A percentile compares a stretch with the other conserved stretches of the same genome.
Conservation (phyloP, 2,329 filamentous ascomycete species). For the Teratosphaeria zuluensis region DNA sequence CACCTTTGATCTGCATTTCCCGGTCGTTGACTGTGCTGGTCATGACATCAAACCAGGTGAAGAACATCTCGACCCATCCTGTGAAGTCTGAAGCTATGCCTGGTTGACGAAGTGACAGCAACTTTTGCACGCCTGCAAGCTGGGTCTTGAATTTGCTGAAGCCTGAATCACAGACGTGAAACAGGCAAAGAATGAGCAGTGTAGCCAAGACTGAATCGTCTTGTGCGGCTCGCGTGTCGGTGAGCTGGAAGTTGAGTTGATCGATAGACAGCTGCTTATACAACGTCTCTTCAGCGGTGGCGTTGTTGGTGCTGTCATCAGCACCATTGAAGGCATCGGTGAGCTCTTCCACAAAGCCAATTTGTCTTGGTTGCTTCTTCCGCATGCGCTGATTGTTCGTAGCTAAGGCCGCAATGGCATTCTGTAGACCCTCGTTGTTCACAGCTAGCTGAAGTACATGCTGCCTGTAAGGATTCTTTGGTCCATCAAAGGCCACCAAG, state of each 20-base stretch:
- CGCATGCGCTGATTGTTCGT: slow-evolving; percentile 88
- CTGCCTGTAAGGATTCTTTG: slow-evolving; percentile 74
- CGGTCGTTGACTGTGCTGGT: slow-evolving; percentile 86
- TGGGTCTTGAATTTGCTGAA: slow-evolving; percentile 90
- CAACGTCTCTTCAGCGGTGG: slow-evolving; percentile 66
- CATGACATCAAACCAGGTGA: slow-evolving; percentile 91
- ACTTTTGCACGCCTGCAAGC: slow-evolving; percentile 84
- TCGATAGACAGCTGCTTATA: slow-evolving; percentile 78
- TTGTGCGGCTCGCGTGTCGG: slow-evolving; percentile 62
- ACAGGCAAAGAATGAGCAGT: slow-evolving; percentile 78
- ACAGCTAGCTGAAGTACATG: slow-evolving; percentile 71
- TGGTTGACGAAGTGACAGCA: slow-evolving; percentile 65
- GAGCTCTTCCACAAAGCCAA: slow-evolving; percentile 25
- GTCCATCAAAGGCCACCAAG: slow-evolving; percentile 82
- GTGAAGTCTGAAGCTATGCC: slow-evolving; percentile 52
- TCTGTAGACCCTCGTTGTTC: slow-evolving; percentile 73
- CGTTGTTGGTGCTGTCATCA: slow-evolving; percentile 29
- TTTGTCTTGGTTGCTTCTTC: slow-evolving; percentile 47
- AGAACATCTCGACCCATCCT: slow-evolving; percentile 84
- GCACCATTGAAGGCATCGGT: slow-evolving; percentile 16
- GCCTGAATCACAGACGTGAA: slow-evolving; percentile 87
- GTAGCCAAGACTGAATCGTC: slow-evolving; percentile 84
- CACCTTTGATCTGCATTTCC: slow-evolving; percentile 65
- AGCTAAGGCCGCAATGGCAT: slow-evolving; percentile 81
- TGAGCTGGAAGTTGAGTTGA: slow-evolving; percentile 73